Evolutionary conservation across 257 asterid genomes (phyloP), one percentile per base, ranked within the genome.

Genomic region (Plectranthus barbatus): DNA sequence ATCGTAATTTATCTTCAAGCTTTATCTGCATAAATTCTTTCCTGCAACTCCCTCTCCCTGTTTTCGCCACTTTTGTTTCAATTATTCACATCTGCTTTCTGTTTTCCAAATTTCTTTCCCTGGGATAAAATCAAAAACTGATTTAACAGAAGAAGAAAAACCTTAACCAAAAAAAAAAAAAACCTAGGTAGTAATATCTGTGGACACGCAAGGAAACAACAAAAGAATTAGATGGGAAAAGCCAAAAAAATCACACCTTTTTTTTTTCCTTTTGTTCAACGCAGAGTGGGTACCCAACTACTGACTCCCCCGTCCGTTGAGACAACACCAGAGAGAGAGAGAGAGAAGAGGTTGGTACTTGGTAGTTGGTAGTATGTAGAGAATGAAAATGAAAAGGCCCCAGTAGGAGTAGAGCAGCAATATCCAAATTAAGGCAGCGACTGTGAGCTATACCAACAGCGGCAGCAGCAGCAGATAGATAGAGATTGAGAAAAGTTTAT

Each of bases 201-300:
- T 11, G 42, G 2, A 2, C 51, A 40, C 8, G 50, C 53, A 55
- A 45, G 15, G 55, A 21, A 40, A 40, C 6, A 45, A 64, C 6
- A 45, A 64, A 29, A 36, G 34, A 48, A 66, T 20, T 4, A 20
- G 39, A 23, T 41, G 7, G 11, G 59, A 42, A 11, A 64, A 54
- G 37, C 29, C 42, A 56, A 61, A n/a, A n/a, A n/a, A 74, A 62
- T 69, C 40, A n/a, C 14, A 63, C 73, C 71, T 76, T 62, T 46
- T 33, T 19, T 19, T 26, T 51, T 59, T n/a, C n/a, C n/a, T n/a
- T 24, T 36, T 23, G 19, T 12, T 29, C 37, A 50, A 1, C 56
- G 21, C 34, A 45, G 59, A 21, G 80, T 46, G 75, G 70, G 72
- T 13, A 56, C 71, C 59, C 14, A 2, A 40, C 67, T 44, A 61